phyloP scores from a whole-genome alignment of 352 stramenopile species.

The Elongisporangium undulatum region DNA sequence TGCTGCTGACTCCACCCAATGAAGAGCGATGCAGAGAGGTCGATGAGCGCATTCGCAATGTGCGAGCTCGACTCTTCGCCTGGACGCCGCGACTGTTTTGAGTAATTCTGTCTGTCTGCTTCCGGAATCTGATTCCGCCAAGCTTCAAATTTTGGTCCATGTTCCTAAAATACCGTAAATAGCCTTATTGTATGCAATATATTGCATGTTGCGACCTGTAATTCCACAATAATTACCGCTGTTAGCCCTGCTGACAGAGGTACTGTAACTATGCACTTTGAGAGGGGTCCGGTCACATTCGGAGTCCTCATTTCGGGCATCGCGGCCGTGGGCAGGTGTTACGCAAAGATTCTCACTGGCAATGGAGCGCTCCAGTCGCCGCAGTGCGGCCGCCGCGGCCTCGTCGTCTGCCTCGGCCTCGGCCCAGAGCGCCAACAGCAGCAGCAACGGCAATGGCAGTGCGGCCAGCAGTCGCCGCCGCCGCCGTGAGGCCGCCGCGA shows the following conservation, averaged over 20 bases:
- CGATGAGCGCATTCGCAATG: neutral
- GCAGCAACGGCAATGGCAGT: slow-evolving; percentile 17
- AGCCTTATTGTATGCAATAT: neutral
- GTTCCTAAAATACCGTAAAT: neutral
- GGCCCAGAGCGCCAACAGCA: slow-evolving; percentile 20
- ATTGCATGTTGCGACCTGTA: too few species aligned
- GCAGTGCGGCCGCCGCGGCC: slow-evolving; percentile 20
- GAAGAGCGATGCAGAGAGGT: neutral
- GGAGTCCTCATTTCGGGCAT: neutral
- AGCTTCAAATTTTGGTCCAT: neutral
- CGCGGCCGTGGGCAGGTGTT: neutral
- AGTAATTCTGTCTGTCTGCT: neutral
- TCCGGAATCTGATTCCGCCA: neutral
- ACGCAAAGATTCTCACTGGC: neutral
- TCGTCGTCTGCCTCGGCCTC: neutral
- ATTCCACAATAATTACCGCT: neutral
- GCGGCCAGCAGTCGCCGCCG: slow-evolving; percentile 34
- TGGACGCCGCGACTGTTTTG: neutral
- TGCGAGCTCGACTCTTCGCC: neutral
- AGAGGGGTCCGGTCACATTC: neutral
- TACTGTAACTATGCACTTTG: neutral
- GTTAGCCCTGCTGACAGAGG: neutral
- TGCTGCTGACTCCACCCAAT: neutral
- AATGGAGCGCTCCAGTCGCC: slow-evolving; percentile 59
- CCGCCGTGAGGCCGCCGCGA: slow-evolving; percentile 19